Base-by-base conservation (phyloP, 1,139 yeast species). In the Suhomyces maxii region DNA sequence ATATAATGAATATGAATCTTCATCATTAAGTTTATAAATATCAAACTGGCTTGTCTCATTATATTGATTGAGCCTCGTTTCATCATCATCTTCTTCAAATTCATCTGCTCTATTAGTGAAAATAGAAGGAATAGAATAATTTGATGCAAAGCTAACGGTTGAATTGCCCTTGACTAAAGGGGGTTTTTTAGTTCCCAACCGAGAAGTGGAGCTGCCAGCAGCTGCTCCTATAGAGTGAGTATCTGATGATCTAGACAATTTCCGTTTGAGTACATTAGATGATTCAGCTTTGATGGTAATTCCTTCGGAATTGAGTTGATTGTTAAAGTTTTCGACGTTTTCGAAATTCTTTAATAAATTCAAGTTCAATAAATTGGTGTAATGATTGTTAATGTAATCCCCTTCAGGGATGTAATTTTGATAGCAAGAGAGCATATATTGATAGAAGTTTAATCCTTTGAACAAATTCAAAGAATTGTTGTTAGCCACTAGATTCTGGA, bases 391-490 rank as follows among this genome's bases (percentile, higher is more conserved):
- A 14, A 64, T 51, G 40, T 53, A 55, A 14, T 55, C 54, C 9
- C 60, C 61, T 11, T 50, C 48, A 0, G 79, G 79, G 5, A 67
- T 60, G 30, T 60, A 54, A 47, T 75, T 75, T 44, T 58, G 66
- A 53, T 75, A 75, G 50, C 78, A 75, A 9, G 77, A 71, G 39
- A 67, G 54, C 68, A 71, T 69, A 56, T 75, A 75, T 51, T 69
- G 72, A 52, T 64, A 72, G 33, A 71, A 58, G 39, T 64, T 60
- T 47, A 73, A 62, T 36, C 64, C 59, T 50, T 73, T 71, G 56
- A 70, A 71, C 41, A 71, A 53, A 34, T 67, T 65, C 31, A 71
- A 57, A 10, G 73, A 63, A 38, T 62, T 62, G 39, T 64, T 62
- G 44, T 65, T 66, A 42, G 60, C 55, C n/a, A 75, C 56, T 41